Base-by-base conservation (phyloP, 371 early-diverging fungal genomes). In the Mucor mucedo region DNA sequence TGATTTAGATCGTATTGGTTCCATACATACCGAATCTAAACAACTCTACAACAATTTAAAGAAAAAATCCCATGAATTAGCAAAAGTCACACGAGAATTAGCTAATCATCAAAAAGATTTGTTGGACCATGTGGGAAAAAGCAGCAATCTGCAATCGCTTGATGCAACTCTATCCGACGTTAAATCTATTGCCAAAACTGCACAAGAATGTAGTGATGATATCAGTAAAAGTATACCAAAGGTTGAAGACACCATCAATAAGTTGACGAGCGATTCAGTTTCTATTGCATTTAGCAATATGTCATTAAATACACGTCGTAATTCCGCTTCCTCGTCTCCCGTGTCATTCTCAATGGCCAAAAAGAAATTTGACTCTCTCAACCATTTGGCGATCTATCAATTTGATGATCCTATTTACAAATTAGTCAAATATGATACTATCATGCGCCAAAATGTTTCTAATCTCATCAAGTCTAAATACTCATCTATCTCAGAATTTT, bases 311-410 rank as follows among this genome's bases (percentile, higher is more conserved):
- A 14, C 44, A 42, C 44, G 35, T 35, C 35, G 35, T 35, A 8
- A 35, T 1, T 8, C 35, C 21, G 27, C 33, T 47, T 40, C 16
- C 49, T 6, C 52, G 29, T 16, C 60, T 13, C 13, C 35, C 8
- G 35, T 35, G 6, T 35, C 35, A 35, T 6, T 35, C 6, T 35
- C 35, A 1, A 0, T 21, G 3, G 62, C 76, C 11, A 71, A 66
- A 21, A 78, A 84, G 13, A 80, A 73, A 4, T 63, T 89, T 4
- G 84, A 84, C 21, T 84, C 90, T 1, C 75, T 92, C 27, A 71
- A 80, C 11, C 86, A 86, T 45, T 72, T 93, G 14, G 84, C 87
- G 0, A 73, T 80, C 11, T 85, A 89, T 45, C 90, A 93, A 63
- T 60, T 71, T 6, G 65, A 71, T 5, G 91, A 93, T 40, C 90